Evolutionary conservation across 148 eudicot species (phyloP), one percentile per base, ranked within the genome.

Genomic region (Pouteria glomerata): DNA sequence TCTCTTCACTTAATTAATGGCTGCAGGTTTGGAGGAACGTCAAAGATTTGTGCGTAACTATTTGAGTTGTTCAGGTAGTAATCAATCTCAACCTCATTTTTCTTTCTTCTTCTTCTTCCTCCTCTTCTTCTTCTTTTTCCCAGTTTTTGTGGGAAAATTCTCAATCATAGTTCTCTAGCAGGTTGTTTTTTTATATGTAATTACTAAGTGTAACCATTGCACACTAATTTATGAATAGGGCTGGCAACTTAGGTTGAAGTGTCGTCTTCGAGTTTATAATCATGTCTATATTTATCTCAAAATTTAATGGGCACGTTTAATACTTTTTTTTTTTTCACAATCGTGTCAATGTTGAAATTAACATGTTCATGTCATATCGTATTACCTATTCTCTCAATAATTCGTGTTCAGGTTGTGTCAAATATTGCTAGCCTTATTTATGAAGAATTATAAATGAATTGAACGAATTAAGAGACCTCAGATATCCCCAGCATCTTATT

Each of bases 11-110:
- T 34, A 47, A 56, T 24, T 55, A 70, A 37, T 81, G 72, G 68
- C 53, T 63, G 66, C 80, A 93, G 98, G 77, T 79, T 48, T 85
- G 66, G 89, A 89, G 76, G 95, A 93, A 84, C 95, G 98, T 52
- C 62, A 61, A 72, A 85, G 89, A 72, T 93, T 93, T 84, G 15
- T 93, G 31, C 71, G 50, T 30, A 72, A 34, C 51, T 93, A 93
- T 80, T 75, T 93, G 80, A 81, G 79, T 80, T 85, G 78, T 72
- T 81, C 92, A 84, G 98, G 98, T 90, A 78, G 55, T 57, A 8
- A 33, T 68, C 18, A 31, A 59, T 44, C 29, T 26, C 21, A 59
- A 58, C 5, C 14, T 55, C 52, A 30, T 39, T 29, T n/a, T n/a
- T n/a, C n/a, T n/a, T 66, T 42, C 18, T 23, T 18, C 5, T 35